Percentiles rank a stretch among this genome's conserved stretches.
Evolutionary conservation across 169 alveolate species (phyloP).

Genomic region (Gregarina niphandrodes): DNA sequence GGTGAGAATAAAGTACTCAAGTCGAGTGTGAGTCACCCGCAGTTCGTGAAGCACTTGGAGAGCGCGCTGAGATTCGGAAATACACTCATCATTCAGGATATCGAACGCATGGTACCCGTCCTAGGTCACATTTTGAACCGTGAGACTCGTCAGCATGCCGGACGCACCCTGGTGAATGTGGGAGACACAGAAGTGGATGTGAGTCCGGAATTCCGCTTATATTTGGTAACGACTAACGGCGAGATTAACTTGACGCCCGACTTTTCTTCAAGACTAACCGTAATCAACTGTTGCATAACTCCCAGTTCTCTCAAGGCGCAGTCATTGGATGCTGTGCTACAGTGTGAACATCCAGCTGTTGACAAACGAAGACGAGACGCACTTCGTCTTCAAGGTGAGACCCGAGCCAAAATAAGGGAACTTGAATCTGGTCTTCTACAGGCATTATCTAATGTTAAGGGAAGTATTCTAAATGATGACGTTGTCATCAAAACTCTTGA

Average conservation of each 20-base stretch:
- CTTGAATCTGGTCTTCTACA: slow-evolving; percentile 73
- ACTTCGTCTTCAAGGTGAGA: slow-evolving; percentile 72
- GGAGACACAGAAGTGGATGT: slow-evolving; percentile 89
- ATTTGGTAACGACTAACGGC: slow-evolving; percentile 75
- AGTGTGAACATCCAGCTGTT: slow-evolving; percentile 80
- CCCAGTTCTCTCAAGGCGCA: slow-evolving; percentile 71
- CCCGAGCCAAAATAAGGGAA: slow-evolving; percentile 60
- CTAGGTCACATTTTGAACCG: slow-evolving; percentile 70
- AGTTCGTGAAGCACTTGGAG: slow-evolving; percentile 66
- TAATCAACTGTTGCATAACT: slow-evolving; percentile 83
- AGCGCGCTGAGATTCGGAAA: slow-evolving; percentile 72
- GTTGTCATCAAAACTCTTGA: slow-evolving; percentile 59
- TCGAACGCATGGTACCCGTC: slow-evolving; percentile 42
- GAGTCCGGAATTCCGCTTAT: slow-evolving; percentile 71
- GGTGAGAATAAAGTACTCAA: background rate
- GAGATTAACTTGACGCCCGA: slow-evolving; percentile 83
- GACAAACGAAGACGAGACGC: slow-evolving; percentile 72
- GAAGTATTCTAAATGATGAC: slow-evolving; percentile 78
- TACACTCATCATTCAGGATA: slow-evolving; percentile 4
- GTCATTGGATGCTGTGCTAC: slow-evolving; percentile 53
- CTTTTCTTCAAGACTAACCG: slow-evolving; percentile 81
- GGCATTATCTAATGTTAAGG: slow-evolving; percentile 74
- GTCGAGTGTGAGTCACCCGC: slow-evolving; percentile 36
- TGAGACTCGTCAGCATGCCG: slow-evolving; percentile 81
- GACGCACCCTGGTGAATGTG: slow-evolving; percentile 72